These are phyloP conservation scores for Coemansia sp. DNA, from an alignment of 192 early-diverging fungal genomes.

Conservation along the genomic window DNA sequence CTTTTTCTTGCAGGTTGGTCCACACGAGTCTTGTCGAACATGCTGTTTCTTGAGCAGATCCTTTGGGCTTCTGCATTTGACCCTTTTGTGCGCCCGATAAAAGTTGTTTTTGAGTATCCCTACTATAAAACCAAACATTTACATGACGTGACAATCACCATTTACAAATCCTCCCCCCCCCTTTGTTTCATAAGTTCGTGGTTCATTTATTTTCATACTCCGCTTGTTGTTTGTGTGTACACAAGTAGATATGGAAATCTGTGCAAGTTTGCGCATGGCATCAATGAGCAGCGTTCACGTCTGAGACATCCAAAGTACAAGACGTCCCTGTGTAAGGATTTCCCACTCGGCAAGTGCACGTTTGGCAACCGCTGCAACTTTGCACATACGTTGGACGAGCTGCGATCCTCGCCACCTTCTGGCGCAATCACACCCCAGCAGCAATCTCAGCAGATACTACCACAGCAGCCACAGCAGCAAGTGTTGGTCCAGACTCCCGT, in stretches of 20 bases:
- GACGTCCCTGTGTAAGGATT: conserved; percentile 92
- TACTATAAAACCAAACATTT: not conserved
- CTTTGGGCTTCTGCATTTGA: not conserved
- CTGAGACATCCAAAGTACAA: conserved; percentile 92
- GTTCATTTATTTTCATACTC: not conserved
- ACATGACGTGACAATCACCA: not conserved
- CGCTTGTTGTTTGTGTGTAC: not conserved
- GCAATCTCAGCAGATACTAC: conserved; percentile 2
- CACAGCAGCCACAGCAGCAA: conserved; percentile 15
- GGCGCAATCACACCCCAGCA: not conserved
- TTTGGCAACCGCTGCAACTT: conserved; percentile 97
- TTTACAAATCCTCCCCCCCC: not conserved
- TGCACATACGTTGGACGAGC: conserved; percentile 66
- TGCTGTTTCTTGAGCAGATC: conserved; percentile 1
- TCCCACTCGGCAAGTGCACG: conserved; percentile 83
- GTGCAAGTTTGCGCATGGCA: conserved; percentile 94
- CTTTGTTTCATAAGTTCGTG: not conserved
- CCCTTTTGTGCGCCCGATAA: not conserved
- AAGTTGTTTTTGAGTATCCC: not conserved
- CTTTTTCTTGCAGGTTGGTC: not conserved
- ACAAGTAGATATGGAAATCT: conserved; percentile 76
- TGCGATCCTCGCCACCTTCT: conserved; percentile 20
- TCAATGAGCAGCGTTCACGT: conserved; percentile 73
- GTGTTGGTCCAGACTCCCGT: conserved; percentile 32
- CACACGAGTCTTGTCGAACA: not conserved